A percentile compares a stretch with the other conserved stretches of the same genome.
phyloP scores from a whole-genome alignment of 129 eudicot species.

The Arctium minus region DNA sequence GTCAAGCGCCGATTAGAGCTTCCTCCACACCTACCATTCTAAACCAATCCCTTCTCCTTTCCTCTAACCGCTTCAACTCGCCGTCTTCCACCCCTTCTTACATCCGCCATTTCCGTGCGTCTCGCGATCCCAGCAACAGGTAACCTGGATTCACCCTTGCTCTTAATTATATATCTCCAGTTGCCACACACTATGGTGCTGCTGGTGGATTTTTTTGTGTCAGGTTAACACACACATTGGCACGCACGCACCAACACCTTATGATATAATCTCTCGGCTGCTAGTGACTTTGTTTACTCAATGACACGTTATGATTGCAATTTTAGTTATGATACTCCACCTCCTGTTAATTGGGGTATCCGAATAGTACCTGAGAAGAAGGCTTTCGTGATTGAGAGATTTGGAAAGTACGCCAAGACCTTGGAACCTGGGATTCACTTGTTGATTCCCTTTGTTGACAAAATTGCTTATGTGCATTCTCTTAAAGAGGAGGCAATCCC shows the following conservation, averaged over 20 bases:
- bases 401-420: conserved; percentile 68
- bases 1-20: conserved; percentile 14
- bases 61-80: conserved; percentile 7
- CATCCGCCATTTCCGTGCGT: conserved; percentile 48
- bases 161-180: not conserved
- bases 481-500: conserved; percentile 83
- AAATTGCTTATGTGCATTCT: conserved; percentile 83
- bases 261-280: not conserved
- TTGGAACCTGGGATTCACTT: conserved; percentile 80
- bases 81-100: conserved; percentile 20
- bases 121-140: conserved; percentile 48
- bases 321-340: conserved; percentile 48
- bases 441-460: conserved; percentile 73
- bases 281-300: not conserved
- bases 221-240: not conserved
- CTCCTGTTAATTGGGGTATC: conserved; percentile 86
- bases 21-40: conserved; percentile 22
- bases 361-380: conserved; percentile 85
- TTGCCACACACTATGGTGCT: not conserved
- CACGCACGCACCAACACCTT: not conserved
- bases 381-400: conserved; percentile 78
- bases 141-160: not conserved
- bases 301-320: not conserved
- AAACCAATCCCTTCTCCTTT: conserved; percentile 20
- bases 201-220: not conserved